Evolutionary conservation across 495 filamentous ascomycete genomes (phyloP), one percentile per base, ranked within the genome.

Genomic region (Talaromyces wortmannii): DNA sequence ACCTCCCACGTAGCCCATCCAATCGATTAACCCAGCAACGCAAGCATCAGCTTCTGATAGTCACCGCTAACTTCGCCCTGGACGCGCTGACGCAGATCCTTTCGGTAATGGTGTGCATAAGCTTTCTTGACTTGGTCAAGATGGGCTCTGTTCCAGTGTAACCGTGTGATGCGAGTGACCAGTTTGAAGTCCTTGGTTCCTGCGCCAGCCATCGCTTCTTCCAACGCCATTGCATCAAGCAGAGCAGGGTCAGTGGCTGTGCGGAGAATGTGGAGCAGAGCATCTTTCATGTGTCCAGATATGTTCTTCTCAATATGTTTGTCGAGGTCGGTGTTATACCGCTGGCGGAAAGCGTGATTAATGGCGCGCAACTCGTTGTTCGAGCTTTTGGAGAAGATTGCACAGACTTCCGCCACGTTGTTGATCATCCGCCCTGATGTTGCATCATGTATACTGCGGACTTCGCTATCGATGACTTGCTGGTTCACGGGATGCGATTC

Each of bases 201-300:
- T 51, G 85, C 57, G 0, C 92, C 94, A 7, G 82, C 79, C 91
- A 97, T 97, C 16, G 87, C 80, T 13, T 88, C 87, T 64, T 97
- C 91, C 12, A 97, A 74, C 7, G 86, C 70, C 23, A 78, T 74
- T 0, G 94, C 92, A 62, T 96, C 92, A 45, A 88, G 81, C 79
- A 86, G 85, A 18, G 87, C 88, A 50, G 86, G 87, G 62, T 97
- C 89, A 10, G 81, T 70, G 5, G 88, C 94, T 0, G 82, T 78
- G n/a, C 80, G 80, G 5, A 96, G 71, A 69, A 95, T 89, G 52
- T 81, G 82, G 43, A 91, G 67, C n/a, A 96, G 70, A 0, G 90
- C 91, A 29, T 87, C 79, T 69, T 92, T 81, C 90, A 97, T 96
- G 61, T 97, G 92, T 0, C 92, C 92, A 0, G 85, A 86, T 70